Conservation (phyloP, 2,329 filamentous ascomycete species). For the Sporothrix protearum region DNA sequence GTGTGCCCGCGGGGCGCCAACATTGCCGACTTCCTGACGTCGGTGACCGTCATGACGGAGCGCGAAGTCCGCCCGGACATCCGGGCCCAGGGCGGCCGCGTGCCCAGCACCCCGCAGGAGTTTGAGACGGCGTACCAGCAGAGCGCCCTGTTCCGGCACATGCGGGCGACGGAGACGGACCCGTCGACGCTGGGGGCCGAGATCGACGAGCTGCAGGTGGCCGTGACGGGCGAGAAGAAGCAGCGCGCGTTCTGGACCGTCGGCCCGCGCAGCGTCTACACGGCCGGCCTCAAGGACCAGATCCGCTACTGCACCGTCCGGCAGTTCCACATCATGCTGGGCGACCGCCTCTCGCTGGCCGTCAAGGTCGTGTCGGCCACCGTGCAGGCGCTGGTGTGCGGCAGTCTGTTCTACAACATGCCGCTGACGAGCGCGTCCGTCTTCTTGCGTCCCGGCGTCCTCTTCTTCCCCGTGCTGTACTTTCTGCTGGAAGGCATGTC, state of each 20-base stretch:
- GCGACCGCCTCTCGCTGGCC: slow-evolving; percentile 69
- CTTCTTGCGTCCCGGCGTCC: slow-evolving; percentile 51
- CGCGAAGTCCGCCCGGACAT: slow-evolving; percentile 53
- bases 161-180: slow-evolving; percentile 47
- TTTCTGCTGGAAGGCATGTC: slow-evolving; percentile 65
- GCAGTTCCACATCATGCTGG: slow-evolving; percentile 74
- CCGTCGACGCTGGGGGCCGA: slow-evolving; percentile 45
- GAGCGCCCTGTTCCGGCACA: slow-evolving; percentile 37
- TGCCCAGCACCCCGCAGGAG: slow-evolving; percentile 60
- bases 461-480: slow-evolving; percentile 55
- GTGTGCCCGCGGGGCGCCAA: slow-evolving; percentile 64
- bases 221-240: slow-evolving; percentile 22
- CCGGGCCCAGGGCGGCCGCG: slow-evolving; percentile 26
- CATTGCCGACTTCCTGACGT: slow-evolving; percentile 68
- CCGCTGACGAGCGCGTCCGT: slow-evolving; percentile 57
- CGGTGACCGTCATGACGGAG: slow-evolving; percentile 60
- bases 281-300: slow-evolving; percentile 69
- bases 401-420: slow-evolving; percentile 72
- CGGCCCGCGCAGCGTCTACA: slow-evolving; percentile 49
- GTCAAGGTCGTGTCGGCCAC: slow-evolving; percentile 79
- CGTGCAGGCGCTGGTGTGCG: slow-evolving; percentile 68
- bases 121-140: slow-evolving; percentile 58
- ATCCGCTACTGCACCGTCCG: slow-evolving; percentile 65
- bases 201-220: slow-evolving; percentile 18
- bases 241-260: slow-evolving; percentile 5